Conservation (phyloP, 768 basidiomycete species). For the Phaeotremella skinneri region DNA sequence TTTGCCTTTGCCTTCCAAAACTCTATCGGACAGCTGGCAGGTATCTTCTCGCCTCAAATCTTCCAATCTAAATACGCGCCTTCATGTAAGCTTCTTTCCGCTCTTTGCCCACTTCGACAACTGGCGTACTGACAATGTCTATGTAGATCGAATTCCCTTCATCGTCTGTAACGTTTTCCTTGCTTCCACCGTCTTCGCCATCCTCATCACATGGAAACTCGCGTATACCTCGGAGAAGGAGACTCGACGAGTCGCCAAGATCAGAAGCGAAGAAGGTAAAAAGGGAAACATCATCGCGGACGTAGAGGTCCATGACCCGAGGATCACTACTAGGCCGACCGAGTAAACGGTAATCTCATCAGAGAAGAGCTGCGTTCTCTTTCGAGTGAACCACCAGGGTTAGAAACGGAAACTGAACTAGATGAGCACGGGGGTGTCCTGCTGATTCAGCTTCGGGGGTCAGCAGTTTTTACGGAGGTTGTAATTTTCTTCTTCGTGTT, state of each 20-base stretch:
- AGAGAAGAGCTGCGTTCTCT: no score
- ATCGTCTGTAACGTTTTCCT: constrained; percentile 25
- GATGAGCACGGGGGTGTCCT: no score
- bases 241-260: constrained; percentile 14
- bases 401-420: no score
- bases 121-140: not conserved
- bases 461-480: no score
- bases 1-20: constrained; percentile 34
- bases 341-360: no score
- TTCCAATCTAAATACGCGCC: constrained; percentile 39
- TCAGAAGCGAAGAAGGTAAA: constrained; percentile 16
- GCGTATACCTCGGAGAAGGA: constrained; percentile 19
- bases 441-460: no score
- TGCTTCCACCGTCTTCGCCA: not conserved
- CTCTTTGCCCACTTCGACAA: not conserved
- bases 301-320: no score
- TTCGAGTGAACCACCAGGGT: no score
- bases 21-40: constrained; percentile 13
- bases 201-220: constrained; percentile 20
- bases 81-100: constrained; percentile 13
- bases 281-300: not conserved
- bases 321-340: no score
- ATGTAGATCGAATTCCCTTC: constrained; percentile 29
- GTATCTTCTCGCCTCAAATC: constrained; percentile 29
- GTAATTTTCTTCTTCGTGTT: no score